Evolutionary conservation across 1,284 basidiomycete genomes (phyloP).

Genomic region (Phylloboletellus chloephorus): DNA sequence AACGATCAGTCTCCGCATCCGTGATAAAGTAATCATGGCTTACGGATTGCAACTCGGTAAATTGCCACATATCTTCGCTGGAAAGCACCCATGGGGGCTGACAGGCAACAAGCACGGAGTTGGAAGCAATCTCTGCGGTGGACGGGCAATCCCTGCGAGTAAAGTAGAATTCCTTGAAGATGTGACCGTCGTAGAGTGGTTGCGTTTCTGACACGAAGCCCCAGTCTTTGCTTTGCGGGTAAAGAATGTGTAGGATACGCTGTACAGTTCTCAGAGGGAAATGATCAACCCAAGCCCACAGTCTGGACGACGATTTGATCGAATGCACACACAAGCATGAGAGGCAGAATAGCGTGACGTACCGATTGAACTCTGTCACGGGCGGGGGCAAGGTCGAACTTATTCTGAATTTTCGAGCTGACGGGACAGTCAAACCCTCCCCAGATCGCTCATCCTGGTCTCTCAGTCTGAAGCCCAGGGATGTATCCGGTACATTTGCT

Average conservation of each 20-base stretch:
- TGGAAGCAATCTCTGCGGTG: constrained; percentile 24
- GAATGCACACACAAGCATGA: background rate
- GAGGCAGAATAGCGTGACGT: constrained; percentile 1
- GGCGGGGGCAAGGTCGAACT: constrained; percentile 23
- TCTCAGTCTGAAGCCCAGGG: constrained; percentile 22
- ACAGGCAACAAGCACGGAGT: constrained; percentile 37
- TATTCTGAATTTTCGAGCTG: constrained; percentile 29
- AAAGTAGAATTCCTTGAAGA: constrained; percentile 38
- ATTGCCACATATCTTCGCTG: constrained; percentile 36
- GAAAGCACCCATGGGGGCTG: constrained; percentile 48
- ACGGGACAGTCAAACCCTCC: constrained; percentile 32
- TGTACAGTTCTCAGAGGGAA: constrained; percentile 41
- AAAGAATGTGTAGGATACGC: constrained; percentile 39
- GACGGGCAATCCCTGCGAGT: constrained; percentile 19
- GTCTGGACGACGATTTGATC: constrained; percentile 22
- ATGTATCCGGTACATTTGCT: constrained; percentile 27
- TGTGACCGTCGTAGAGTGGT: constrained; percentile 31
- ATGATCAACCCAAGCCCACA: constrained; percentile 37
- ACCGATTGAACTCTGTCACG: constrained; percentile 34
- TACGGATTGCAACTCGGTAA: constrained; percentile 35
- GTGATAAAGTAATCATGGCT: constrained; percentile 10
- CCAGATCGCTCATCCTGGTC: constrained; percentile 28
- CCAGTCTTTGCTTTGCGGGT: constrained; percentile 34
- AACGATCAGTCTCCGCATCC: constrained; percentile 2
- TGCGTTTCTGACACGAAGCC: constrained; percentile 26